A percentile compares a stretch with the other conserved stretches of the same genome.
Evolutionary conservation across 129 eudicot species (phyloP).

Genomic region (Saposhnikovia divaricata): DNA sequence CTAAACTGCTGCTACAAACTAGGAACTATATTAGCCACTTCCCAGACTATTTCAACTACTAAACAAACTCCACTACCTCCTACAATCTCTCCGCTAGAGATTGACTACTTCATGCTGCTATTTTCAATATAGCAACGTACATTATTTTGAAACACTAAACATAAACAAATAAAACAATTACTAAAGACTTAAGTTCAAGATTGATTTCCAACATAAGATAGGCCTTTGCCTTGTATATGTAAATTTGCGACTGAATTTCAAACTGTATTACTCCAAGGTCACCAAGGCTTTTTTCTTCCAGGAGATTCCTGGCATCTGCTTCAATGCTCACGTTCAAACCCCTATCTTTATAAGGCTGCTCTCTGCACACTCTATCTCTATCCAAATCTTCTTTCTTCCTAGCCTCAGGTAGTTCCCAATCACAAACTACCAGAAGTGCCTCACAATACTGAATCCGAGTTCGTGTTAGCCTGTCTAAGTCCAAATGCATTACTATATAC

Average conservation of each 20-base stretch:
- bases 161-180: no score
- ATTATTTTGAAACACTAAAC: no score
- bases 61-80: no score
- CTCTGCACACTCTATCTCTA: slow-evolving; percentile 71
- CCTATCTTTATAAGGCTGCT: no score
- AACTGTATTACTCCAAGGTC: slow-evolving; percentile 54
- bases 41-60: no score
- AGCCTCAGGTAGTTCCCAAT: slow-evolving; percentile 74
- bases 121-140: no score
- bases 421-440: slow-evolving; percentile 88
- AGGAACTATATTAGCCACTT: no score
- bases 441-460: slow-evolving; percentile 77
- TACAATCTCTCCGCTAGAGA: no score
- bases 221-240: slow-evolving; percentile 87
- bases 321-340: background rate
- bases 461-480: slow-evolving; percentile 64
- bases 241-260: slow-evolving; percentile 71
- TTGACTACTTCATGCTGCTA: no score
- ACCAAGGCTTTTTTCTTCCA: slow-evolving; percentile 52
- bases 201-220: no score
- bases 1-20: no score
- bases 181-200: no score
- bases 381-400: slow-evolving; percentile 69
- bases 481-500: slow-evolving; percentile 72
- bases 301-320: slow-evolving; percentile 53